Conservation (phyloP, 768 basidiomycete genomes). For the Pulveroboletus ravenelii region DNA sequence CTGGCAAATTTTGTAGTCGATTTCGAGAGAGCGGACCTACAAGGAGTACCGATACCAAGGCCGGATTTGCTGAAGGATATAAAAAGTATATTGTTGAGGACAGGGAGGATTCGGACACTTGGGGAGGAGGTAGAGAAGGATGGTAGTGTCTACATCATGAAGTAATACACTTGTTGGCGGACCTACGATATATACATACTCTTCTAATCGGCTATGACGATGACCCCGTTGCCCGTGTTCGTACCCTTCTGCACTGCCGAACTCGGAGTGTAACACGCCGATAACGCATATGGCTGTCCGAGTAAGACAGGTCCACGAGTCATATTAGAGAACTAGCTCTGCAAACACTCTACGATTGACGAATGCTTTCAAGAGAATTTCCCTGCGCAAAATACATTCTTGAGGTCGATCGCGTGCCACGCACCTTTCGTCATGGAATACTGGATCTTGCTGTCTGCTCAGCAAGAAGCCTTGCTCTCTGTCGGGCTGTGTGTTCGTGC, state of each 20-base stretch:
- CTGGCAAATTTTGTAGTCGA: conserved; percentile 19
- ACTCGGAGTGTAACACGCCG: no score
- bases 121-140: conserved; percentile 15
- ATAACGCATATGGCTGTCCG: no score
- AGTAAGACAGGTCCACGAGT: no score
- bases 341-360: no score
- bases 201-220: no score
- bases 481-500: neutral
- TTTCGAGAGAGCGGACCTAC: conserved; percentile 11
- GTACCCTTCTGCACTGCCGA: no score
- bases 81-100: conserved; percentile 17
- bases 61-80: conserved; percentile 10
- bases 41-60: conserved; percentile 1
- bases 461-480: neutral
- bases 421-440: neutral
- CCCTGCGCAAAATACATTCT: no score
- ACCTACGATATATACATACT: neutral
- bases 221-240: no score
- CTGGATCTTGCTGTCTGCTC: neutral
- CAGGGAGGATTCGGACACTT: conserved; percentile 26
- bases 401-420: no score
- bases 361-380: no score
- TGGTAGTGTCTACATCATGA: conserved; percentile 20
- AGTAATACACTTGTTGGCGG: neutral
- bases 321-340: no score